These are phyloP conservation scores for Ceratonia siliqua DNA, from an alignment of 306 rosid genomes.

Conservation along the genomic window DNA sequence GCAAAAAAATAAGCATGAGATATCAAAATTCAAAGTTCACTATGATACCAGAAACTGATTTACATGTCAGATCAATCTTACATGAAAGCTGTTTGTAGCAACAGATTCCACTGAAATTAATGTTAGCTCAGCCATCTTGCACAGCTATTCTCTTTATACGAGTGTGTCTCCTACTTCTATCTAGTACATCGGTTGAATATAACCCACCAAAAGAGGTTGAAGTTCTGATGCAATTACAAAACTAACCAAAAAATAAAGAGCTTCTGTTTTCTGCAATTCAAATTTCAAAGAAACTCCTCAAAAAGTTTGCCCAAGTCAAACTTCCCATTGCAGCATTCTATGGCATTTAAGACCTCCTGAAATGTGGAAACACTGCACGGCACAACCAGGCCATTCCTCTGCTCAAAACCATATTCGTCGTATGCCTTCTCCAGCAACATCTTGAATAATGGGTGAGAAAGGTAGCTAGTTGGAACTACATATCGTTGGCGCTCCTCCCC, in stretches of 20 bases:
- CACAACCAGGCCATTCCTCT: slow-evolving; percentile 67
- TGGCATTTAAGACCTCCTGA: slow-evolving; percentile 70
- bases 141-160: slow-evolving; percentile 24
- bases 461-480: slow-evolving; percentile 77
- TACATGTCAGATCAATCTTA: slow-evolving; percentile 24
- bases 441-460: slow-evolving; percentile 87
- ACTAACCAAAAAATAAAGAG: neutral
- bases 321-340: slow-evolving; percentile 68
- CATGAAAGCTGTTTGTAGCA: slow-evolving; percentile 4
- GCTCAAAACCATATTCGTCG: slow-evolving; percentile 83
- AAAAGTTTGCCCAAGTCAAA: slow-evolving; percentile 73
- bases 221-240: slow-evolving; percentile 16
- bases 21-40: slow-evolving; percentile 7
- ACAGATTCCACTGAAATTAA: slow-evolving; percentile 18
- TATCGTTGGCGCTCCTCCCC: slow-evolving; percentile 73
- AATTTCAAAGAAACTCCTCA: slow-evolving; percentile 58
- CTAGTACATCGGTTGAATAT: slow-evolving; percentile 13
- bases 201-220: slow-evolving; percentile 16
- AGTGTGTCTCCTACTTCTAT: slow-evolving; percentile 19
- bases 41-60: slow-evolving; percentile 3
- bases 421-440: slow-evolving; percentile 74
- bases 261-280: neutral
- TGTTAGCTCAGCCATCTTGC: slow-evolving; percentile 29
- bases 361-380: slow-evolving; percentile 80
- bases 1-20: neutral